These are phyloP conservation scores for Lasiodiplodia hormozganensis DNA, from an alignment of 2,329 filamentous ascomycete genomes.

Conservation along the genomic window DNA sequence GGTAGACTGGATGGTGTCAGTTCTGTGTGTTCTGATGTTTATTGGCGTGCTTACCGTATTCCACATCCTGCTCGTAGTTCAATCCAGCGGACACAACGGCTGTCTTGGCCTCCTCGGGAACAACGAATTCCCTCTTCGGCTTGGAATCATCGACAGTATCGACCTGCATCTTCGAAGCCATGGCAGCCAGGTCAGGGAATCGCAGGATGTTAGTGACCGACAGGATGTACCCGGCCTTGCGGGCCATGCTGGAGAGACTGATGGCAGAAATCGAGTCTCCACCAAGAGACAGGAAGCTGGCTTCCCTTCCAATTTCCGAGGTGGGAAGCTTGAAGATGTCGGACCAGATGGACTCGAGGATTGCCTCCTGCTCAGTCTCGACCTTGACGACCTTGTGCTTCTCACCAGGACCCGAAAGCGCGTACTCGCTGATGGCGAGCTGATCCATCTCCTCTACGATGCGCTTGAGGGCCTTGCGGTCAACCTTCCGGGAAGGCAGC, in stretches of 20 bases:
- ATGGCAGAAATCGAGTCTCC: slow-evolving; percentile 29
- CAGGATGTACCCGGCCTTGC: slow-evolving; percentile 4
- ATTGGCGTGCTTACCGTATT: background rate
- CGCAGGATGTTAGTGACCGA: slow-evolving; percentile 6
- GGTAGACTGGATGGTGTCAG: slow-evolving; percentile 25
- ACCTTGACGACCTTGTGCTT: slow-evolving; percentile 7
- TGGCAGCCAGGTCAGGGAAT: slow-evolving; percentile 1
- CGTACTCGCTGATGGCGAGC: background rate
- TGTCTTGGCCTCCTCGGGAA: background rate
- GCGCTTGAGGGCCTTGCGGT: slow-evolving; percentile 5
- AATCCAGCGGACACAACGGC: no score
- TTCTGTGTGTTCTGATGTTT: no score
- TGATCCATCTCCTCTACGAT: slow-evolving; percentile 14
- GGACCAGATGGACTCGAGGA: slow-evolving; percentile 9
- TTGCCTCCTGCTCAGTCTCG: slow-evolving; percentile 1
- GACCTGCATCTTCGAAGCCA: background rate
- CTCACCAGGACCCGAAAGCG: background rate
- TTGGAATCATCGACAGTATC: background rate
- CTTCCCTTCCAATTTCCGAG: background rate
- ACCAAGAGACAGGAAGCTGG: slow-evolving; percentile 8
- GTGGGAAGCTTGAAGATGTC: background rate
- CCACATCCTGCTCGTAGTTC: background rate
- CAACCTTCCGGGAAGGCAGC: slow-evolving; percentile 2
- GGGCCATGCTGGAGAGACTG: background rate
- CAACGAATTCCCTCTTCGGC: background rate